These are phyloP conservation scores for Candida frijolesensis DNA, from an alignment of 1,139 yeast species.

Conservation along the genomic window DNA sequence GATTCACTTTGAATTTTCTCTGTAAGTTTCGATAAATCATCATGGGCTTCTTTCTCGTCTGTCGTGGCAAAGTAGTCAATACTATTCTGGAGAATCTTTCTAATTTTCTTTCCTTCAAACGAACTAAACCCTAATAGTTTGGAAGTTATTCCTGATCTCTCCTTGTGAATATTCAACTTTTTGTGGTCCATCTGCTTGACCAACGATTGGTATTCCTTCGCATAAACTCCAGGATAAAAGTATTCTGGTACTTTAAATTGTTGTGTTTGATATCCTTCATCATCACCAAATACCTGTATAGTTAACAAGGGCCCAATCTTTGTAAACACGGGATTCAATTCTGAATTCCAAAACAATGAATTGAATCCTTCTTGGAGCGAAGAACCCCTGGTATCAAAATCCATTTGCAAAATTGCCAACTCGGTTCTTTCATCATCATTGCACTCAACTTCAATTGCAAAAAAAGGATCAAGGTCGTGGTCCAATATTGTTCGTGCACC, in stretches of 20 bases:
- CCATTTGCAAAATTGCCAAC: slow-evolving; percentile 36
- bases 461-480: slow-evolving; percentile 16
- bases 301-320: slow-evolving; percentile 36
- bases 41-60: slow-evolving; percentile 21
- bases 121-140: slow-evolving; percentile 33
- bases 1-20: slow-evolving; percentile 21
- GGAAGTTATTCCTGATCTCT: slow-evolving; percentile 22
- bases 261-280: slow-evolving; percentile 14
- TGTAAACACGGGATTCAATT: slow-evolving; percentile 19
- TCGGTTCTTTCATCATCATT: slow-evolving; percentile 25
- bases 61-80: slow-evolving; percentile 19
- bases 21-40: slow-evolving; percentile 26
- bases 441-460: slow-evolving; percentile 29
- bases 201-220: slow-evolving; percentile 21
- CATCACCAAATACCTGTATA: slow-evolving; percentile 30
- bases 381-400: slow-evolving; percentile 30
- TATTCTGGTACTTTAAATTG: slow-evolving; percentile 29
- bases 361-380: slow-evolving; percentile 35
- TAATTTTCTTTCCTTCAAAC: slow-evolving; percentile 40
- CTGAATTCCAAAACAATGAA: slow-evolving; percentile 40
- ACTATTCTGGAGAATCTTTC: slow-evolving; percentile 25
- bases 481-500: slow-evolving; percentile 18
- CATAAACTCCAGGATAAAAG: slow-evolving; percentile 36
- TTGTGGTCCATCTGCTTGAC: slow-evolving; percentile 23
- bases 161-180: slow-evolving; percentile 18